Conservation (phyloP, 2,329 filamentous ascomycete species). For the Diplodia scrobiculata region DNA sequence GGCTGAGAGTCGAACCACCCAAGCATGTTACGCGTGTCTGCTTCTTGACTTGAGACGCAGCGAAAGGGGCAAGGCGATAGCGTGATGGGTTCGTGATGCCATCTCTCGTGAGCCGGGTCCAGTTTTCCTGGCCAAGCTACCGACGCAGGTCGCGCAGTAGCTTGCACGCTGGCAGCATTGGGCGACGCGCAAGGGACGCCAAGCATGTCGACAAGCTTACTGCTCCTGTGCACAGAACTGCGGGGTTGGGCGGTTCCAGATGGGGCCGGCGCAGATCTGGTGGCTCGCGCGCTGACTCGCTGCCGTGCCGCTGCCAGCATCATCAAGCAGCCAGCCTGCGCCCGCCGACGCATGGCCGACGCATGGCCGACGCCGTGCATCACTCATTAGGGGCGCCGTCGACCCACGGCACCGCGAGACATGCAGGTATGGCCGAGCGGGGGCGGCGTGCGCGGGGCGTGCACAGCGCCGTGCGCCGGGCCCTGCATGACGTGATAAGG, state of each 20-base stretch:
- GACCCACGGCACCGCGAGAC: neutral
- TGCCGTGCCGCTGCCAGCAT: neutral
- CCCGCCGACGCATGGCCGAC: slow-evolving; percentile 22
- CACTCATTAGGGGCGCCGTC: neutral
- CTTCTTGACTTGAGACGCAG: neutral
- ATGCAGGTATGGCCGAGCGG: neutral
- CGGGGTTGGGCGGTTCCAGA: slow-evolving; percentile 16
- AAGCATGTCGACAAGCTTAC: slow-evolving; percentile 9
- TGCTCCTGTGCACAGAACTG: slow-evolving; percentile 15
- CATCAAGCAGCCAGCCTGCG: slow-evolving; percentile 4
- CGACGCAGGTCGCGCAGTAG: neutral
- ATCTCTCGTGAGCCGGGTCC: slow-evolving; percentile 21
- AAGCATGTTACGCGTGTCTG: slow-evolving; percentile 2
- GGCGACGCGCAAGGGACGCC: slow-evolving; percentile 8
- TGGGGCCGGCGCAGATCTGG: slow-evolving; percentile 3
- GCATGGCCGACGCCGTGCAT: slow-evolving; percentile 12
- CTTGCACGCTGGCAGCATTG: neutral
- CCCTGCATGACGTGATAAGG: slow-evolving; percentile 23
- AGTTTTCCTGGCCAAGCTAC: slow-evolving; percentile 1
- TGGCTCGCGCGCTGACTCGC: slow-evolving; percentile 22
- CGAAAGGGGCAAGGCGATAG: slow-evolving; percentile 8
- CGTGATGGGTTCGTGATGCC: slow-evolving; percentile 16
- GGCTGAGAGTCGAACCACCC: slow-evolving; percentile 22
- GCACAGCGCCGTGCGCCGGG: slow-evolving; percentile 1
- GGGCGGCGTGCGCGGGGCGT: neutral